Evolutionary conservation across 305 asterid species (phyloP).

Genomic region (Coffea humblotiana): DNA sequence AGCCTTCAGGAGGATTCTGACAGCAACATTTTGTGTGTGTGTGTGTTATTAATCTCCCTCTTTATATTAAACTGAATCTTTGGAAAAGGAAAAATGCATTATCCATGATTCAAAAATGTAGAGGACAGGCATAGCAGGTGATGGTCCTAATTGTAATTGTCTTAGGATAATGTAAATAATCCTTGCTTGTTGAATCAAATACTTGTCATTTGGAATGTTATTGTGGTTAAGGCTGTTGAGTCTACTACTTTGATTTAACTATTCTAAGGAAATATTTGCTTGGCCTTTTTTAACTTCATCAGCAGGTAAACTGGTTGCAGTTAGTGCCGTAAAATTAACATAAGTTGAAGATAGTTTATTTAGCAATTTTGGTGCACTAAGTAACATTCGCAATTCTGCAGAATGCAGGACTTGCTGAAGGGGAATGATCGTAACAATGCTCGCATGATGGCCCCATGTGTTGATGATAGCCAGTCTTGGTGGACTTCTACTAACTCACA

Average conservation of each 20-base stretch:
- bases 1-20: neutral
- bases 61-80: neutral
- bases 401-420: conserved; percentile 14
- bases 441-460: conserved; percentile 9
- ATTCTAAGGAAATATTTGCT: neutral
- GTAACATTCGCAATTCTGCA: conserved; percentile 5
- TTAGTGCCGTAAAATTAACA: neutral
- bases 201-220: neutral
- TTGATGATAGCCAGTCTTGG: conserved; percentile 20
- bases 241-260: neutral
- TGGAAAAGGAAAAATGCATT: neutral
- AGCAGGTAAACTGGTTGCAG: neutral
- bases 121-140: neutral
- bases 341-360: neutral
- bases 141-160: neutral
- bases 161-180: neutral
- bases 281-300: neutral
- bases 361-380: neutral
- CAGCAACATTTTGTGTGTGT: neutral
- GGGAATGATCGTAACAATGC: conserved; percentile 1
- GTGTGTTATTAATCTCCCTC: neutral
- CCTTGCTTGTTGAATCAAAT: neutral
- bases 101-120: neutral
- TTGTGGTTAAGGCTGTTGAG: neutral
- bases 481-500: conserved; percentile 23